Evolutionary conservation across 495 filamentous ascomycete genomes (phyloP).

Genomic region (Tetracladium marchalianum): DNA sequence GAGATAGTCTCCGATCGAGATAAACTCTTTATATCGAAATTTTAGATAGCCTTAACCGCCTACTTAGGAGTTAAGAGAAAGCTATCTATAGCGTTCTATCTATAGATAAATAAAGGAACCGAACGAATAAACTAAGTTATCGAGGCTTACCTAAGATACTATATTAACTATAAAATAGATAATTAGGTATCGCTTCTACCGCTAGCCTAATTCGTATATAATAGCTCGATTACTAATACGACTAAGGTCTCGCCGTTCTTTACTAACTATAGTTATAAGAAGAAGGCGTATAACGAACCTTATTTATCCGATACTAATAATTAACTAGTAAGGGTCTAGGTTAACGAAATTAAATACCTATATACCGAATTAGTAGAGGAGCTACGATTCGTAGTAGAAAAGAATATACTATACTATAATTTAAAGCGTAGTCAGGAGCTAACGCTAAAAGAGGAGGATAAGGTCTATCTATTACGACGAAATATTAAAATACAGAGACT

Average conservation of each 20-base stretch:
- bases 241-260: conserved; percentile 2
- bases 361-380: too few species aligned
- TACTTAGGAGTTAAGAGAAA: conserved; percentile 1
- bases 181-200: conserved; percentile 1
- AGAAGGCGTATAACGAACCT: conserved; percentile 1
- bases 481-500: too few species aligned
- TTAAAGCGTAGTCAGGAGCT: too few species aligned
- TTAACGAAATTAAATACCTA: too few species aligned
- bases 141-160: neutral
- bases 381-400: too few species aligned
- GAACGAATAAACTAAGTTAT: conserved; percentile 1
- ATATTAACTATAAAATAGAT: conserved; percentile 3
- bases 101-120: conserved; percentile 1
- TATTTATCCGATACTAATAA: neutral
- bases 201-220: neutral
- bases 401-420: too few species aligned
- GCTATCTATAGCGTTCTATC: conserved; percentile 1
- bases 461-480: too few species aligned
- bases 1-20: conserved; percentile 4
- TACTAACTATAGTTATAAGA: conserved; percentile 8
- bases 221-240: neutral
- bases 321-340: too few species aligned
- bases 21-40: conserved; percentile 10
- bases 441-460: too few species aligned
- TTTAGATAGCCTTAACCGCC: conserved; percentile 1